A percentile compares a stretch with the other conserved stretches of the same genome.
Evolutionary conservation across 805 yeast species (phyloP).

Genomic region (Suhomyces vadensis): DNA sequence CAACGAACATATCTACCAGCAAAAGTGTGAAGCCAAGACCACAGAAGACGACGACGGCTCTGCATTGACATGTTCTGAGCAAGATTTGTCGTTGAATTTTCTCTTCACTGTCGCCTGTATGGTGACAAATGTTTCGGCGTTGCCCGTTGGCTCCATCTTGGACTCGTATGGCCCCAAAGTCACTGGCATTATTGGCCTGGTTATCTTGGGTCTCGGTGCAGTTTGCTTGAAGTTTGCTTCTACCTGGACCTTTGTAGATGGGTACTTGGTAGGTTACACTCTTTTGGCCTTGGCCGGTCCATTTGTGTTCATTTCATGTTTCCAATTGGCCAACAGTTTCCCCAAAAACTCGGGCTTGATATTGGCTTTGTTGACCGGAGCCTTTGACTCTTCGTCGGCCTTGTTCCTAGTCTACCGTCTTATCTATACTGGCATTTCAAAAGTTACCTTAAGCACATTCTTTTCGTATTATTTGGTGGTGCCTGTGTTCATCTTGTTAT

Average conservation of each 20-base stretch:
- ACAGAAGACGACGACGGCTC: slow-evolving; percentile 3
- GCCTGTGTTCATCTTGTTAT: slow-evolving; percentile 72
- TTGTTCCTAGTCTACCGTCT: slow-evolving; percentile 74
- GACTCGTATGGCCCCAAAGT: slow-evolving; percentile 81
- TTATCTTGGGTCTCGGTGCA: slow-evolving; percentile 59
- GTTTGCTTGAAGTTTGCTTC: slow-evolving; percentile 43
- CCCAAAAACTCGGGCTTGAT: slow-evolving; percentile 32
- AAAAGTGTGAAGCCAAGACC: slow-evolving; percentile 33
- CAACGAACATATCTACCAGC: slow-evolving; percentile 48
- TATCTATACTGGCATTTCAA: slow-evolving; percentile 47
- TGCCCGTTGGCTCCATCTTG: slow-evolving; percentile 77
- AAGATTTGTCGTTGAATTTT: slow-evolving; percentile 77
- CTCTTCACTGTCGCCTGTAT: slow-evolving; percentile 88
- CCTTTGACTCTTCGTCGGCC: slow-evolving; percentile 92
- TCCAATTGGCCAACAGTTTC: slow-evolving; percentile 74
- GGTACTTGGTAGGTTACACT: slow-evolving; percentile 72
- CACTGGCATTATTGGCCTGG: slow-evolving; percentile 73
- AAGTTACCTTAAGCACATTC: slow-evolving; percentile 54
- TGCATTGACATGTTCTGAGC: slow-evolving; percentile 57
- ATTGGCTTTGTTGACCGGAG: slow-evolving; percentile 59
- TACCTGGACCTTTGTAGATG: slow-evolving; percentile 46
- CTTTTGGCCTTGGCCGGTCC: slow-evolving; percentile 90
- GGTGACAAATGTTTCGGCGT: slow-evolving; percentile 78
- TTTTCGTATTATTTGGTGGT: slow-evolving; percentile 69
- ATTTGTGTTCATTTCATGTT: slow-evolving; percentile 84